Percentiles rank a stretch among this genome's conserved stretches.
Evolutionary conservation across 2,329 filamentous ascomycete species (phyloP).

Genomic region (Aspergillus ustus): DNA sequence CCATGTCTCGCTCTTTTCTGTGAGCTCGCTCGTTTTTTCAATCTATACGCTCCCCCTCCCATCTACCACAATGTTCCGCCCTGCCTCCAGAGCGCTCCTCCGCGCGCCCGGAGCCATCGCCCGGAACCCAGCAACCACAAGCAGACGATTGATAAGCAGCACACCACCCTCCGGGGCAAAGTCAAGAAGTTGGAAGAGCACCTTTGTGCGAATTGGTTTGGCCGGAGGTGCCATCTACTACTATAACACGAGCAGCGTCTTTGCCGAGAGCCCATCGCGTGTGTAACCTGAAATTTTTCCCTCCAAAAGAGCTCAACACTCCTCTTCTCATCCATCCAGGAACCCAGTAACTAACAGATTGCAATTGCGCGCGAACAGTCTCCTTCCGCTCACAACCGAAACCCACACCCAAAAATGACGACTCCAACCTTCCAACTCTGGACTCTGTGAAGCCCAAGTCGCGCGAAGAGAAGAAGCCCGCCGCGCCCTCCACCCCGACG

Average conservation of each 20-base stretch:
- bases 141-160: slow-evolving; percentile 60
- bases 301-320: slow-evolving; percentile 7
- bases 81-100: slow-evolving; percentile 51
- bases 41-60: slow-evolving; percentile 1
- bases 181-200: slow-evolving; percentile 81
- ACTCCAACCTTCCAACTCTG: slow-evolving; percentile 65
- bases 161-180: slow-evolving; percentile 61
- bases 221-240: slow-evolving; percentile 82
- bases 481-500: slow-evolving; percentile 11
- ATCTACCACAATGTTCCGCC: slow-evolving; percentile 55
- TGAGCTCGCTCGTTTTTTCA: slow-evolving; percentile 9
- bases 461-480: slow-evolving; percentile 34
- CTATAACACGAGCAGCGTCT: slow-evolving; percentile 88
- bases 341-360: slow-evolving; percentile 1
- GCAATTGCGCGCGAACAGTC: slow-evolving; percentile 30
- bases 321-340: neutral
- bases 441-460: slow-evolving; percentile 68
- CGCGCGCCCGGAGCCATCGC: slow-evolving; percentile 41
- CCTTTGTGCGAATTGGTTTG: slow-evolving; percentile 72
- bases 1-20: neutral
- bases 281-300: slow-evolving; percentile 43
- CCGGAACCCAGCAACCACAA: slow-evolving; percentile 37
- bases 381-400: slow-evolving; percentile 35
- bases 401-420: slow-evolving; percentile 42
- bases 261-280: slow-evolving; percentile 82